These are phyloP conservation scores for Novymonas esmeraldas DNA, from an alignment of 208 protist genomes.

Conservation along the genomic window DNA sequence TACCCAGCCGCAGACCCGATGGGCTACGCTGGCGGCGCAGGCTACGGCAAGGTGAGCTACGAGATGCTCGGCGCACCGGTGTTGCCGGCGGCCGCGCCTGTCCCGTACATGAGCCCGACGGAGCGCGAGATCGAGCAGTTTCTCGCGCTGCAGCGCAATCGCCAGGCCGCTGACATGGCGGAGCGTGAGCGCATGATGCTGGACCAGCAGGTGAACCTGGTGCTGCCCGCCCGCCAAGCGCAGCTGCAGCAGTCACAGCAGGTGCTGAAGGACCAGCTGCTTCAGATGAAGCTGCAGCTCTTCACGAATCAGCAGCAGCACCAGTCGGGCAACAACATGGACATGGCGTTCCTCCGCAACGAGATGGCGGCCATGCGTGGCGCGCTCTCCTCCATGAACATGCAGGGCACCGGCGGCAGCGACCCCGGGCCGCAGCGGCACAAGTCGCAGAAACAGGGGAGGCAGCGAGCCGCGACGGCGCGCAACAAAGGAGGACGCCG, in stretches of 20 bases:
- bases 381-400: slow-evolving; percentile 18
- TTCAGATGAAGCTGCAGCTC: slow-evolving; percentile 52
- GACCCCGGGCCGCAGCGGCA: slow-evolving; percentile 12
- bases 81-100: neutral
- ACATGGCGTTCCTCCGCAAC: slow-evolving; percentile 45
- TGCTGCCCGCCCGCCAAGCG: slow-evolving; percentile 41
- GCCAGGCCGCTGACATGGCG: slow-evolving; percentile 32
- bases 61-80: slow-evolving; percentile 5
- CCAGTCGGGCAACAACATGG: slow-evolving; percentile 24
- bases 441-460: neutral
- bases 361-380: slow-evolving; percentile 43
- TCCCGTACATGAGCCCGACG: slow-evolving; percentile 9
- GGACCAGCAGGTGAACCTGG: slow-evolving; percentile 50
- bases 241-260: slow-evolving; percentile 52
- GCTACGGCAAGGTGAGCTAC: neutral
- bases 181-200: slow-evolving; percentile 37
- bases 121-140: slow-evolving; percentile 38
- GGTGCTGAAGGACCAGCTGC: slow-evolving; percentile 37
- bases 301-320: slow-evolving; percentile 32
- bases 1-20: neutral
- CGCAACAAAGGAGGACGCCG: neutral
- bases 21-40: neutral
- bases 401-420: slow-evolving; percentile 1
- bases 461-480: neutral
- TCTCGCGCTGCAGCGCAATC: slow-evolving; percentile 36